Evolutionary conservation across 2,329 filamentous ascomycete genomes (phyloP).

Genomic region (Aureobasidium sp.): DNA sequence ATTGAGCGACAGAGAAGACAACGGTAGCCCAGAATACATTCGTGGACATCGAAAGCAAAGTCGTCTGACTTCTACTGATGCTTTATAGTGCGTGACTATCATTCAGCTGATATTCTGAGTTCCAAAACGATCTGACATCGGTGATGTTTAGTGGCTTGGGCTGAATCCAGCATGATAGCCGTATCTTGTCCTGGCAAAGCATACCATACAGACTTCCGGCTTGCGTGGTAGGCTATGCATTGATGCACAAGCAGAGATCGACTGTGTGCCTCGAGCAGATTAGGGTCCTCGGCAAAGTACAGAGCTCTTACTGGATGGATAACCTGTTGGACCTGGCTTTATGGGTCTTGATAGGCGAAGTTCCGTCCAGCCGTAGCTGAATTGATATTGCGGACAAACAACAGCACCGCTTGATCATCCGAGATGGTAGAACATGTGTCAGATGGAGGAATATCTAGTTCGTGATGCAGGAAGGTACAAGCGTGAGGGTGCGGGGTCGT

Average conservation of each 20-base stretch:
- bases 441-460: background rate
- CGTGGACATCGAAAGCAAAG: background rate
- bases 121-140: background rate
- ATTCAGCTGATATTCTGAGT: background rate
- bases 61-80: background rate
- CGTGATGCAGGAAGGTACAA: background rate
- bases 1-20: conserved; percentile 55
- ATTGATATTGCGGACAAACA: background rate
- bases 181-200: background rate
- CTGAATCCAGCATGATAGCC: background rate
- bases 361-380: background rate
- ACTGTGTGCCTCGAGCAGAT: background rate
- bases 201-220: background rate
- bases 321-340: background rate
- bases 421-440: background rate
- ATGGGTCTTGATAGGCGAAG: background rate
- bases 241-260: background rate
- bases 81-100: background rate
- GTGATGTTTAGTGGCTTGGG: background rate
- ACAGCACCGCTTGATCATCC: background rate
- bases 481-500: background rate
- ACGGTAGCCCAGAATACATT: conserved; percentile 44
- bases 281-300: too few relatives aligned
- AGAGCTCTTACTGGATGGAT: background rate
- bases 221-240: background rate